Conservation (phyloP, 768 basidiomycete species). For the Tulasnella calospora region DNA sequence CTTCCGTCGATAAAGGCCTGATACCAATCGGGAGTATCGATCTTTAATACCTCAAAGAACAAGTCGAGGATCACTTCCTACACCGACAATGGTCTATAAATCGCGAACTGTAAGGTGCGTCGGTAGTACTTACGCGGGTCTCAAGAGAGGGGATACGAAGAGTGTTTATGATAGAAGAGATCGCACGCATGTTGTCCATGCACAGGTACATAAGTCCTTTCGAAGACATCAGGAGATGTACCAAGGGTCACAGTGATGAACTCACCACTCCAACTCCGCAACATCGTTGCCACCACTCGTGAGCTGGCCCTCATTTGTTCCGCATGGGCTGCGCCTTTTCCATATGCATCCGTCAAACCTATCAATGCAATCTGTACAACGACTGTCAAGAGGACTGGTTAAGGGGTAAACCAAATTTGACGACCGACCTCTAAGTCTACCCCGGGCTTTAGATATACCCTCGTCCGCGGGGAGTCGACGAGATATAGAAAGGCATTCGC, state of each 20-base stretch:
- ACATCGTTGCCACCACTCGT: constrained; percentile 72
- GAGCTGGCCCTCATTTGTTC: constrained; percentile 76
- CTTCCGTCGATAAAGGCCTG: constrained; percentile 86
- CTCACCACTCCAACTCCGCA: constrained; percentile 92
- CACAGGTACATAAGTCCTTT: constrained; percentile 87
- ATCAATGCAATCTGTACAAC: constrained; percentile 69
- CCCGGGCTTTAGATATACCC: constrained; percentile 71
- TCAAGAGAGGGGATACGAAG: constrained; percentile 84
- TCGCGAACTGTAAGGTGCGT: background rate
- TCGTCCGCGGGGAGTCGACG: constrained; percentile 76
- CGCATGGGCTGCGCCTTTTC: constrained; percentile 69
- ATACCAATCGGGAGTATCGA: constrained; percentile 90
- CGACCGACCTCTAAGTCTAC: constrained; percentile 76
- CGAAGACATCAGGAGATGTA: background rate
- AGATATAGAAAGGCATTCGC: constrained; percentile 77
- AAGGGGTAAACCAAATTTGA: background rate
- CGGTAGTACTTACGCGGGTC: constrained; percentile 56
- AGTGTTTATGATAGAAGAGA: constrained; percentile 77
- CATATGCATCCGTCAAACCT: constrained; percentile 88
- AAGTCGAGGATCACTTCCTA: constrained; percentile 92
- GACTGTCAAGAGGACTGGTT: background rate
- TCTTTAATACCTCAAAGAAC: constrained; percentile 88
- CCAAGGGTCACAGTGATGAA: constrained; percentile 22
- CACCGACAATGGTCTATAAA: constrained; percentile 7
- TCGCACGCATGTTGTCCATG: constrained; percentile 79